Conservation (phyloP, 768 basidiomycete species). For the Lactifluus subvellereus region DNA sequence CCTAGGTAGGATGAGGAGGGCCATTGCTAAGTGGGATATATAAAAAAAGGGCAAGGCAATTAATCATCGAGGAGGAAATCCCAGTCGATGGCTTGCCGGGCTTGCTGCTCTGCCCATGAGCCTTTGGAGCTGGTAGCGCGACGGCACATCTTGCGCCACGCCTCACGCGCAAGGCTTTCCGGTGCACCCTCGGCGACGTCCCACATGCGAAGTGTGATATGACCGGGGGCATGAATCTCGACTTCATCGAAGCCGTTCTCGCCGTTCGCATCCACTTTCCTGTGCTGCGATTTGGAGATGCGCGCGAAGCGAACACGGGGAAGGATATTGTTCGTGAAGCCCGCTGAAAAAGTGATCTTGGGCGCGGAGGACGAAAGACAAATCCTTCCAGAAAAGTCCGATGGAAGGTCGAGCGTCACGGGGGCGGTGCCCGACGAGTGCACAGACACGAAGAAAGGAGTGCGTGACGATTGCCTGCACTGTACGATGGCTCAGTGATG, state of each 20-base stretch:
- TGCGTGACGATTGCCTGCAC: conserved; percentile 31
- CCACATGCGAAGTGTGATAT: conserved; percentile 73
- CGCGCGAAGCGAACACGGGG: conserved; percentile 30
- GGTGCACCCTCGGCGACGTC: conserved; percentile 60
- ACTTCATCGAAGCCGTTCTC: conserved; percentile 46
- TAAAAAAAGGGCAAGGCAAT: neutral
- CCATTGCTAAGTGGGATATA: neutral
- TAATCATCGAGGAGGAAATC: conserved; percentile 73
- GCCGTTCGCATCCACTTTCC: conserved; percentile 26
- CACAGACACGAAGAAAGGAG: conserved; percentile 45
- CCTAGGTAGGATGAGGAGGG: neutral
- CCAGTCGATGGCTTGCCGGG: conserved; percentile 60
- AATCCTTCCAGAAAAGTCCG: conserved; percentile 70
- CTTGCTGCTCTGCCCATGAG: conserved; percentile 29
- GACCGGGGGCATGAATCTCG: conserved; percentile 53
- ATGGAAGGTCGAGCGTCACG: conserved; percentile 72
- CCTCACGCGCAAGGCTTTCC: conserved; percentile 57
- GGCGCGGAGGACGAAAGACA: conserved; percentile 45
- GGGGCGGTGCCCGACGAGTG: conserved; percentile 52
- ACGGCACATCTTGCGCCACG: conserved; percentile 38
- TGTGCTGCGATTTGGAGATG: conserved; percentile 26
- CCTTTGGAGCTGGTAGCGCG: conserved; percentile 56
- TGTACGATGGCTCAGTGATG: conserved; percentile 8
- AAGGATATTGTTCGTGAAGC: conserved; percentile 63
- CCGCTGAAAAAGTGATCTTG: conserved; percentile 50